Conservation (phyloP, 768 basidiomycete species). For the Tulasnella sp. region DNA sequence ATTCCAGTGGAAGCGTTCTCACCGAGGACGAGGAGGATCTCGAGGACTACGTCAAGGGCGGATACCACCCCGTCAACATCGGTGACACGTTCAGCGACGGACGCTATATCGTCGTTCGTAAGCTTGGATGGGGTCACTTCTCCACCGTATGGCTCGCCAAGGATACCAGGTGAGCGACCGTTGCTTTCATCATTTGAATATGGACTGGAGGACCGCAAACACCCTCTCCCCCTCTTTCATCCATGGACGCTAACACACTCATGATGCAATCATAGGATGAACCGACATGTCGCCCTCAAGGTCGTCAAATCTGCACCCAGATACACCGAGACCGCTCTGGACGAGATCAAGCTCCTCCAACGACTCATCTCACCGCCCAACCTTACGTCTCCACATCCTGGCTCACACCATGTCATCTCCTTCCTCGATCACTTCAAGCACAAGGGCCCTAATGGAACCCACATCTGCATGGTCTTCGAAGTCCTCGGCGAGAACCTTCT, state of each 20-base stretch:
- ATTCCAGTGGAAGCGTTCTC: conserved; percentile 16
- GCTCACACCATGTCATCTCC: conserved; percentile 88
- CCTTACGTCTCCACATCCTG: conserved; percentile 58
- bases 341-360: conserved; percentile 97
- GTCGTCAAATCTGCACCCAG: conserved; percentile 95
- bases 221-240: neutral
- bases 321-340: conserved; percentile 95
- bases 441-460: conserved; percentile 90
- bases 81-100: conserved; percentile 33
- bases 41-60: conserved; percentile 32
- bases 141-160: conserved; percentile 26
- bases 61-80: conserved; percentile 33
- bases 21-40: conserved; percentile 19
- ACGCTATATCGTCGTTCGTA: conserved; percentile 35
- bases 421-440: conserved; percentile 97
- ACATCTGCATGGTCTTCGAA: conserved; percentile 99
- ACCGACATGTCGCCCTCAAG: conserved; percentile 96
- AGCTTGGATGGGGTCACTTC: conserved; percentile 35
- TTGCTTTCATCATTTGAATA: neutral
- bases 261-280: no score
- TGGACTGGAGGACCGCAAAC: neutral
- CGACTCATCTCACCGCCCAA: conserved; percentile 69
- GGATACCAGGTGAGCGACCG: conserved; percentile 17
- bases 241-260: no score
- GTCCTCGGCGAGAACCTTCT: conserved; percentile 95